Conservation (phyloP, 345 rosid genomes). For the Moringa oleifera region DNA sequence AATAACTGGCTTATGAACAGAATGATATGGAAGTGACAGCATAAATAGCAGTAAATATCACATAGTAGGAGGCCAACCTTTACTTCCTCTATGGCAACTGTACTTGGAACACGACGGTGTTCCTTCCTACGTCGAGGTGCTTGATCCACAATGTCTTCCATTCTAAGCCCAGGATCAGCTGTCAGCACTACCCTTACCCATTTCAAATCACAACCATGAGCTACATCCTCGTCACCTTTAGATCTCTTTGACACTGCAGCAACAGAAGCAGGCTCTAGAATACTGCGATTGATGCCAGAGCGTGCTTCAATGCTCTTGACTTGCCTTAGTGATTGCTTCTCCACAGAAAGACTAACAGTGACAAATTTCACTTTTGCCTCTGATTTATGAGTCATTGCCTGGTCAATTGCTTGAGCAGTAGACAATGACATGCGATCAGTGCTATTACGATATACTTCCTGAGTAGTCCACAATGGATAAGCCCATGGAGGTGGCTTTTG, state of each 20-base stretch:
- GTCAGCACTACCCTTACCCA: slow-evolving; percentile 92
- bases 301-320: slow-evolving; percentile 17
- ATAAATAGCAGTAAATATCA: not conserved
- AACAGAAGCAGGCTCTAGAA: slow-evolving; percentile 17
- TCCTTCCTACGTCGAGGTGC: slow-evolving; percentile 66
- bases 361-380: slow-evolving; percentile 75
- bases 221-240: slow-evolving; percentile 25
- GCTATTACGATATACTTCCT: slow-evolving; percentile 94
- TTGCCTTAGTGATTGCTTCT: slow-evolving; percentile 29
- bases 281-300: slow-evolving; percentile 14
- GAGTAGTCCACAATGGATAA: slow-evolving; percentile 95
- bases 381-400: slow-evolving; percentile 87
- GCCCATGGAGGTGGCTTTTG: slow-evolving; percentile 99
- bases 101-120: slow-evolving; percentile 99
- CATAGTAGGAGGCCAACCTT: slow-evolving; percentile 47
- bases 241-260: slow-evolving; percentile 6
- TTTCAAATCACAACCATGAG: slow-evolving; percentile 52
- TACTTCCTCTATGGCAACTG: slow-evolving; percentile 96
- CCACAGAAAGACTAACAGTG: slow-evolving; percentile 60
- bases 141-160: slow-evolving; percentile 71
- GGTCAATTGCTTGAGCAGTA: slow-evolving; percentile 97
- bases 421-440: slow-evolving; percentile 93
- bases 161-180: slow-evolving; percentile 70
- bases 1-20: not conserved
- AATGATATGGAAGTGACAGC: not conserved